Conservation (phyloP, 352 stramenopile genomes). For the Pythium aquatile region DNA sequence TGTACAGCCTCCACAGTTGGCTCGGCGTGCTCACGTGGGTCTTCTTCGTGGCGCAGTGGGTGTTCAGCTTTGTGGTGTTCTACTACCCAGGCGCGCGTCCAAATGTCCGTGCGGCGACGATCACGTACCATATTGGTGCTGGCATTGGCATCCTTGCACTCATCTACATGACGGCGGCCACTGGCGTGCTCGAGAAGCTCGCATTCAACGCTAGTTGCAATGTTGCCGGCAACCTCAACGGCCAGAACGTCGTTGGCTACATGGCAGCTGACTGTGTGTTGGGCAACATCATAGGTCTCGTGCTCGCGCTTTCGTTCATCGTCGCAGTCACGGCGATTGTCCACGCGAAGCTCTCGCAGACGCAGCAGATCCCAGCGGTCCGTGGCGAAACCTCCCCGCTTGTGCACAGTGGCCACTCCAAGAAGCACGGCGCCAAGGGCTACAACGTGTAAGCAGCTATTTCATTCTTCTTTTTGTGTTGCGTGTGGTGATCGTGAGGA, state of each 20-base stretch:
- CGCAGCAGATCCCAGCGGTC: slow-evolving; percentile 15
- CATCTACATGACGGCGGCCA: slow-evolving; percentile 57
- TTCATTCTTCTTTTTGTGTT: background rate
- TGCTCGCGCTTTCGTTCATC: slow-evolving; percentile 48
- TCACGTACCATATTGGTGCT: slow-evolving; percentile 67
- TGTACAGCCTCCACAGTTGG: slow-evolving; percentile 89
- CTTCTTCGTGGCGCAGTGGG: slow-evolving; percentile 43
- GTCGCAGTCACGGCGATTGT: slow-evolving; percentile 52
- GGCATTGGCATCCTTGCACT: slow-evolving; percentile 65
- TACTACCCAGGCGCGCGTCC: slow-evolving; percentile 67
- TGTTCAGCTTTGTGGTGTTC: slow-evolving; percentile 67
- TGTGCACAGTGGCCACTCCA: slow-evolving; percentile 22
- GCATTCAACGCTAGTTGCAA: slow-evolving; percentile 87
- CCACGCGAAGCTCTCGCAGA: slow-evolving; percentile 38
- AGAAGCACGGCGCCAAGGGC: slow-evolving; percentile 10
- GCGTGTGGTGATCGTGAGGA: background rate
- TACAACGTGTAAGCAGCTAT: slow-evolving; percentile 25
- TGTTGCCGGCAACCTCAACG: slow-evolving; percentile 61
- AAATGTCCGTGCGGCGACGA: slow-evolving; percentile 37
- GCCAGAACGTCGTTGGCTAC: slow-evolving; percentile 57
- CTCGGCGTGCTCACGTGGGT: slow-evolving; percentile 67
- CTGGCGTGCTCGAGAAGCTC: slow-evolving; percentile 79
- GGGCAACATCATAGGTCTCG: slow-evolving; percentile 69
- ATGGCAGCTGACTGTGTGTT: slow-evolving; percentile 74
- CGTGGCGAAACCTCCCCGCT: slow-evolving; percentile 47